phyloP scores from a whole-genome alignment of 192 early-diverging fungal species.

The Backusella luteola region DNA sequence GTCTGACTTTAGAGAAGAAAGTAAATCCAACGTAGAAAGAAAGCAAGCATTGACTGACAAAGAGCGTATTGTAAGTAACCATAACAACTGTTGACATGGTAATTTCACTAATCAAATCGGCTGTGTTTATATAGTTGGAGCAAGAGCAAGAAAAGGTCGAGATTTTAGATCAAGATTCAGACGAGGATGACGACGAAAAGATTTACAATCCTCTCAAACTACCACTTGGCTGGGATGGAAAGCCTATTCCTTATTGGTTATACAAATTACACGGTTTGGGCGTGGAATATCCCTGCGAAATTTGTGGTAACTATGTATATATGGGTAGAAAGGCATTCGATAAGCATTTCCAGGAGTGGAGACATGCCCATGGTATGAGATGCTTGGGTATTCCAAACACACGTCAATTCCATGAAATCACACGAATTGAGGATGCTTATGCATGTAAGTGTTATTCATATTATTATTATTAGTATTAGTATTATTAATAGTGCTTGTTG shows the following conservation, averaged over 20 bases:
- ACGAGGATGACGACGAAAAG: constrained; percentile 77
- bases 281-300: constrained; percentile 93
- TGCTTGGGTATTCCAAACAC: constrained; percentile 91
- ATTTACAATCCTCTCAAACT: constrained; percentile 97
- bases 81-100: no score
- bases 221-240: constrained; percentile 96
- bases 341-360: constrained; percentile 92
- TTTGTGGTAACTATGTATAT: constrained; percentile 93
- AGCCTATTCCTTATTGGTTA: constrained; percentile 98
- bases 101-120: no score
- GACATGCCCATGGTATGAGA: constrained; percentile 94
- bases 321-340: constrained; percentile 97
- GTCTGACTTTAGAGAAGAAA: constrained; percentile 67
- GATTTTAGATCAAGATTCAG: constrained; percentile 59
- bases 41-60: constrained; percentile 89
- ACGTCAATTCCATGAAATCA: constrained; percentile 89
- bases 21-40: constrained; percentile 83
- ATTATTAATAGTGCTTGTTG: background rate
- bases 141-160: constrained; percentile 71
- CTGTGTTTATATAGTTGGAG: constrained; percentile 51
- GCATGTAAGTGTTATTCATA: constrained; percentile 55
- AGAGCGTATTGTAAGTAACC: constrained; percentile 64
- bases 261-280: constrained; percentile 97
- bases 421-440: constrained; percentile 87
- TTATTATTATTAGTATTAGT: background rate